These are phyloP conservation scores for Diaporthe sp. DNA, from an alignment of 2,329 filamentous ascomycete species.

Conservation along the genomic window DNA sequence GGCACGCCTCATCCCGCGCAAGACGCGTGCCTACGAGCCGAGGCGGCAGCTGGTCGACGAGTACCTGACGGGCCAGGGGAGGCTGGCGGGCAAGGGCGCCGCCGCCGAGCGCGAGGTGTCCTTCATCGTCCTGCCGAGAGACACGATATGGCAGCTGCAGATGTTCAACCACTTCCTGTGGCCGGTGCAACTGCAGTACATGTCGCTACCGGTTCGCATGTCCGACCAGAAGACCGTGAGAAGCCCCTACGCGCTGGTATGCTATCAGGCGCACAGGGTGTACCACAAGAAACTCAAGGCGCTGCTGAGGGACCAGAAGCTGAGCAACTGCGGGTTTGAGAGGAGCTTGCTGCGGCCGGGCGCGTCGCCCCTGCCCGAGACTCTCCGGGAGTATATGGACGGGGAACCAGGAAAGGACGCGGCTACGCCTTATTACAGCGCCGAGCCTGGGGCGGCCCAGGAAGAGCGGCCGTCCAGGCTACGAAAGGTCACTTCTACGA, in stretches of 20 bases:
- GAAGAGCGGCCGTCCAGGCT: conserved; percentile 2
- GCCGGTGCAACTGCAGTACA: conserved; percentile 34
- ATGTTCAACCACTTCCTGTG: conserved; percentile 30
- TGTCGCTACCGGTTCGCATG: conserved; percentile 22
- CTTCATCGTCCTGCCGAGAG: conserved; percentile 27
- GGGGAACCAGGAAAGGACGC: conserved; percentile 21
- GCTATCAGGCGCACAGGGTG: conserved; percentile 32
- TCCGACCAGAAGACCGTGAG: conserved; percentile 24
- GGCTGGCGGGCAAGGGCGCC: conserved; percentile 7
- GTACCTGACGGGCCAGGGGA: conserved; percentile 30
- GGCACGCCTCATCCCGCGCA: conserved; percentile 27
- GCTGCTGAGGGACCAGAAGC: conserved; percentile 26
- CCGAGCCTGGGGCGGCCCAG: neutral
- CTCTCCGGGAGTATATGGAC: conserved; percentile 21
- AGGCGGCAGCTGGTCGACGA: conserved; percentile 19
- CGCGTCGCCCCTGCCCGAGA: conserved; percentile 30
- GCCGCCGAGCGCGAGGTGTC: conserved; percentile 29
- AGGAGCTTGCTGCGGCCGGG: conserved; percentile 25
- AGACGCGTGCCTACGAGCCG: conserved; percentile 9
- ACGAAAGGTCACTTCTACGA: conserved; percentile 24
- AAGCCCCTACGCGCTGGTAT: conserved; percentile 27
- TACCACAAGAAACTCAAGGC: conserved; percentile 36
- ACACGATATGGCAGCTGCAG: conserved; percentile 31
- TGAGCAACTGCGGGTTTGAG: conserved; percentile 9
- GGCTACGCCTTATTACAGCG: conserved; percentile 18